Conservation (phyloP, 495 filamentous ascomycete genomes). For the Penicillium simplicissimum region DNA sequence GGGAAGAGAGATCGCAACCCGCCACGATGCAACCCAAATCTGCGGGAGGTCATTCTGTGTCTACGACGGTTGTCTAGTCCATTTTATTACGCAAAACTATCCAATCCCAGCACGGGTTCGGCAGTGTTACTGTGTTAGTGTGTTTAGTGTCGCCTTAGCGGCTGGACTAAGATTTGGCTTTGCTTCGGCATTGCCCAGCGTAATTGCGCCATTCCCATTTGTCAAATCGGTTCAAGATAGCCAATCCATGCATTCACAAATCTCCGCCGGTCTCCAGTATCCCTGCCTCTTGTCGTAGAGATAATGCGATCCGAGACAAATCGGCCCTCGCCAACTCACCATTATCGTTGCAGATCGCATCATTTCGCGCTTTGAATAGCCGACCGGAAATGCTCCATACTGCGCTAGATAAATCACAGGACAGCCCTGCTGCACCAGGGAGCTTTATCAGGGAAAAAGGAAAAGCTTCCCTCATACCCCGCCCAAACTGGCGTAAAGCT, state of each 20-base stretch:
- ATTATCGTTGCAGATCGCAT: background rate
- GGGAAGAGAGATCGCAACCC: background rate
- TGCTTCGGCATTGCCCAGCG: conserved; percentile 3
- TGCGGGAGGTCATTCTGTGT: background rate
- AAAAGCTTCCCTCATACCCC: background rate
- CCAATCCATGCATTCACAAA: background rate
- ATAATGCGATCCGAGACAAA: background rate
- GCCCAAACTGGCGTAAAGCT: background rate
- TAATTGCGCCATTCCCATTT: conserved; percentile 15
- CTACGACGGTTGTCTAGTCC: background rate
- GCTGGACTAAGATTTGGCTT: background rate
- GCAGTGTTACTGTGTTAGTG: background rate
- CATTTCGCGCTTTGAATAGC: background rate
- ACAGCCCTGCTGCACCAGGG: background rate
- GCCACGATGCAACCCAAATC: background rate
- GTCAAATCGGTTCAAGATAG: conserved; percentile 3
- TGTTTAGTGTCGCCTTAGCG: background rate
- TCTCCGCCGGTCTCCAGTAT: background rate
- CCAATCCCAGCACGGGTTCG: background rate
- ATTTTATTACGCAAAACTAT: background rate
- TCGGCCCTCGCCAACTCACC: background rate
- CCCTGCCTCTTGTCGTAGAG: background rate
- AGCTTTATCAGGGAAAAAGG: background rate
- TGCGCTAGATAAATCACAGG: background rate
- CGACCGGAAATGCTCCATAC: background rate